Base-by-base conservation (phyloP, 306 rosid genomes). In the Sphenostylis stenocarpa region DNA sequence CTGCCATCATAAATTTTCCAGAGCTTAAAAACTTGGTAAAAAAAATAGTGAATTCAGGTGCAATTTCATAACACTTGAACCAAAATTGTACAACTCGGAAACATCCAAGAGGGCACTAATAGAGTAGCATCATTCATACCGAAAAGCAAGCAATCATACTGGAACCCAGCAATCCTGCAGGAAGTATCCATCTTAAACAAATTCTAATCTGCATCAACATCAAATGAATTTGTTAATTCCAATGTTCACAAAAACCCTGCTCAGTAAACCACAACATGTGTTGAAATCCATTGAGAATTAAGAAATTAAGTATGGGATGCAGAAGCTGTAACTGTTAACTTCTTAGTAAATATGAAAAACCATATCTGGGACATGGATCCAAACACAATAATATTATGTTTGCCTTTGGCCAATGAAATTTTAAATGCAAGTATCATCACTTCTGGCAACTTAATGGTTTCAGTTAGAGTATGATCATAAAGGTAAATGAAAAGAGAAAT, bases 61-160 rank as follows among this genome's bases (percentile, higher is more conserved):
- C 7, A 23, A 12, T 55, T 21, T 55, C 3, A 8, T 11, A 16
- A 5, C 12, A 5, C 41, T 64, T 41, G 20, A 45, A 31, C 26
- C 31, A 72, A 33, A 45, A 20, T 10, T 24, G 45, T 24, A 21
- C 47, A n/a, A 53, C 51, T 43, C 6, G 20, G 45, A 66, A 68
- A 39, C 43, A 49, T 29, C 9, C 1, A 43, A 41, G 45, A 43
- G 7, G 16, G 20, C 38, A 24, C 11, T n/a, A 47, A 49, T 44
- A 17, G 39, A 76, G 62, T 63, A 70, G 56, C 69, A 74, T 10
- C 31, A 55, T 33, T 33, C 91, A 33, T 93, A 93, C 98, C 98
- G 56, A 93, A 93, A 80, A 93, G 86, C 89, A 93, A 83, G 76
- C 81, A 89, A 62, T 93, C 93, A 16, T 81, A 91, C 83, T 85